Conservation (phyloP, 768 basidiomycete species). For the Amanita thiersii region DNA sequence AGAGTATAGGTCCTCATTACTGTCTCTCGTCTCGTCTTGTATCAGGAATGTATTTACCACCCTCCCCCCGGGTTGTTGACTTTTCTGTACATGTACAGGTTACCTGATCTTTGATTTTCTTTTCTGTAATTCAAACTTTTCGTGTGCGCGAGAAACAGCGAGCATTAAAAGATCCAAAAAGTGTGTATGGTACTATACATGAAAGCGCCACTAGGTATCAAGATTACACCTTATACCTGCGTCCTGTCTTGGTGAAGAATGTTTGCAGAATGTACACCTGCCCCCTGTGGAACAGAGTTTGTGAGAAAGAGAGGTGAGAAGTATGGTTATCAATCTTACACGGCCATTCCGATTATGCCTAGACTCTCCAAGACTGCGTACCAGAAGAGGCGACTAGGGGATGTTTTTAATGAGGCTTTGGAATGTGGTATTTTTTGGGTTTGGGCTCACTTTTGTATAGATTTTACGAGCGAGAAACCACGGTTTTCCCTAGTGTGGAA, state of each 20-base stretch:
- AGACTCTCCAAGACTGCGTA: conserved; percentile 78
- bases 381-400: conserved; percentile 83
- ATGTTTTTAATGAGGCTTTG: conserved; percentile 6
- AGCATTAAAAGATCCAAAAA: conserved; percentile 7
- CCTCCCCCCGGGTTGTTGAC: too few relatives aligned
- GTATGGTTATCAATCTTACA: conserved; percentile 43
- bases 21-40: too few relatives aligned
- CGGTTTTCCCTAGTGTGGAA: conserved; percentile 93
- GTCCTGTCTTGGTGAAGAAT: conserved; percentile 92
- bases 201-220: conserved; percentile 2
- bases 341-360: conserved; percentile 77
- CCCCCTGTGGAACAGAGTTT: conserved; percentile 35
- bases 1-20: too few relatives aligned
- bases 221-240: conserved; percentile 78
- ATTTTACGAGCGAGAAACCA: conserved; percentile 88
- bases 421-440: not conserved
- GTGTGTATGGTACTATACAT: conserved; percentile 9
- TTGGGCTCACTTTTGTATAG: conserved; percentile 75
- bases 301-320: conserved; percentile 1
- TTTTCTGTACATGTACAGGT: too few relatives aligned
- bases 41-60: too few relatives aligned
- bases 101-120: too few relatives aligned
- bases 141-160: not conserved
- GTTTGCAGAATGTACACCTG: conserved; percentile 93
- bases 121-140: too few relatives aligned